Conservation (phyloP, 768 basidiomycete genomes). For the Podaxis sp. region DNA sequence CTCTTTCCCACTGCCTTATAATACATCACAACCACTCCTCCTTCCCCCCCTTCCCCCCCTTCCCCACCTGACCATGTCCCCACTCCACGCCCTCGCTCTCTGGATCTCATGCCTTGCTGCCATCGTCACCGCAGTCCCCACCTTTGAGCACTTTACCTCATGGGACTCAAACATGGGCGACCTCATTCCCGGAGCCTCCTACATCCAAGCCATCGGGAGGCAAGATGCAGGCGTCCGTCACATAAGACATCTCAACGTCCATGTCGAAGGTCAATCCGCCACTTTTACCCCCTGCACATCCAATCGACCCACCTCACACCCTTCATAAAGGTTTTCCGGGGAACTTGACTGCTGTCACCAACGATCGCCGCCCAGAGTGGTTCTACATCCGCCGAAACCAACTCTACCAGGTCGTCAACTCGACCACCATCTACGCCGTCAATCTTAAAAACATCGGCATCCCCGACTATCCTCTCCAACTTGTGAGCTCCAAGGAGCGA, state of each 20-base stretch:
- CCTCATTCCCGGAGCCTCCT: conserved; percentile 42
- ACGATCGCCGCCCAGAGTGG: conserved; percentile 37
- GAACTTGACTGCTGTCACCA: conserved; percentile 43
- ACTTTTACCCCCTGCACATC: neutral
- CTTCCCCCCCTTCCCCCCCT: neutral
- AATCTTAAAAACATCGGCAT: conserved; percentile 48
- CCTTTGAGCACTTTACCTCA: conserved; percentile 39
- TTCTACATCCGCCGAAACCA: conserved; percentile 56
- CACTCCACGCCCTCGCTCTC: conserved; percentile 23
- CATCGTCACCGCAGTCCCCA: conserved; percentile 36
- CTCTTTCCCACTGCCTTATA: neutral
- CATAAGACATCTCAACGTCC: conserved; percentile 17
- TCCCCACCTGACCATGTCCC: conserved; percentile 1
- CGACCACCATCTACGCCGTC: conserved; percentile 53
- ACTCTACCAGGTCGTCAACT: conserved; percentile 56
- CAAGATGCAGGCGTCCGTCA: neutral
- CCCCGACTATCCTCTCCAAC: conserved; percentile 46
- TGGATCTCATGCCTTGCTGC: conserved; percentile 20
- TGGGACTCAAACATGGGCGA: conserved; percentile 35
- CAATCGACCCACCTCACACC: conserved; percentile 26
- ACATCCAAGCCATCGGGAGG: conserved; percentile 34
- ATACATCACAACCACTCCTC: neutral
- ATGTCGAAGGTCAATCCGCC: conserved; percentile 5
- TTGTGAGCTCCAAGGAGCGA: conserved; percentile 39
- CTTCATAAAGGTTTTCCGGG: conserved; percentile 42